Conservation (phyloP, 2,329 filamentous ascomycete species). For the Sporothrix inflata region DNA sequence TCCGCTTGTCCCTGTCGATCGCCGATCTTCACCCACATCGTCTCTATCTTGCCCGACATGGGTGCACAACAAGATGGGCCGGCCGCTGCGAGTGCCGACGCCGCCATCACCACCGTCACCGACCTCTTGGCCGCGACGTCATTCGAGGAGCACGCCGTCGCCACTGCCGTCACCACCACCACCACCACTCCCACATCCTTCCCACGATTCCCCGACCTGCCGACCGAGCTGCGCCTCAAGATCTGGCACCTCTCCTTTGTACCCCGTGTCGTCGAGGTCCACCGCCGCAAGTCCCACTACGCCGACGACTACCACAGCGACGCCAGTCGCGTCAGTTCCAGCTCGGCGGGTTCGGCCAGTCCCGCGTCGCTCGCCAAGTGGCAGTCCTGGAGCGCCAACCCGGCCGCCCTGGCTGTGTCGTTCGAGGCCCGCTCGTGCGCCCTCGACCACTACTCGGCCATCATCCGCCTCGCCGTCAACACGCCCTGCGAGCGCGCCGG, state of each 20-base stretch:
- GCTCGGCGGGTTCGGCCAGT: not conserved
- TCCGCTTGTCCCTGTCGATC: slow-evolving; percentile 13
- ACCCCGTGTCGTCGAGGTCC: slow-evolving; percentile 43
- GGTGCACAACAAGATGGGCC: slow-evolving; percentile 13
- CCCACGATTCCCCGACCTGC: slow-evolving; percentile 39
- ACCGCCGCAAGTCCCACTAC: slow-evolving; percentile 40
- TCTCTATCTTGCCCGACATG: not conserved
- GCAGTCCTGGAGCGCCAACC: slow-evolving; percentile 42
- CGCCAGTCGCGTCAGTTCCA: not conserved
- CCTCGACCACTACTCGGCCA: slow-evolving; percentile 40
- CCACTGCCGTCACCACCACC: too few relatives aligned
- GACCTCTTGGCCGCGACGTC: not conserved
- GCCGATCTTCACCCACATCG: not conserved
- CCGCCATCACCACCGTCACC: not conserved
- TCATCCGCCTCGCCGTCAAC: slow-evolving; percentile 37
- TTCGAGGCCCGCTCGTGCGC: slow-evolving; percentile 42
- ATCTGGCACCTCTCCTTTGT: slow-evolving; percentile 43
- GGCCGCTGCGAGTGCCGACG: not conserved
- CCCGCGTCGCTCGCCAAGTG: slow-evolving; percentile 35
- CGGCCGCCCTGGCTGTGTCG: slow-evolving; percentile 41
- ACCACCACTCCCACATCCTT: slow-evolving; percentile 35
- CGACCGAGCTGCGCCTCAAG: slow-evolving; percentile 43
- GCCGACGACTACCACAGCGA: slow-evolving; percentile 33
- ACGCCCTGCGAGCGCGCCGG: slow-evolving; percentile 33
- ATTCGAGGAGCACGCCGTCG: not conserved